Conservation (phyloP, 345 rosid genomes). For the Dimocarpus longan region DNA sequence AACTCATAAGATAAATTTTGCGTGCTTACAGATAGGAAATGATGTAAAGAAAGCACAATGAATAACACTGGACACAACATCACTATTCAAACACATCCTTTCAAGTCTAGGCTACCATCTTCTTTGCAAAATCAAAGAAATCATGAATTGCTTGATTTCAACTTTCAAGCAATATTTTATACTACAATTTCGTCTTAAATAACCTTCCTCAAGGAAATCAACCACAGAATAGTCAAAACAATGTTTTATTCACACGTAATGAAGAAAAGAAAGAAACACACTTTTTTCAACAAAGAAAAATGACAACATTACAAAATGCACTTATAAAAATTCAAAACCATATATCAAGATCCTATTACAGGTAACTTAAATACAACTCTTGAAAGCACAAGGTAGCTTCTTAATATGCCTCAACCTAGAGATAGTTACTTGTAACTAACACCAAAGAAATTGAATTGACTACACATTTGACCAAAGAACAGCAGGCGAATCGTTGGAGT, state of each 20-base stretch:
- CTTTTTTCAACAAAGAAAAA: not conserved
- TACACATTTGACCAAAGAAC: not conserved
- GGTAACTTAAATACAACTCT: not conserved
- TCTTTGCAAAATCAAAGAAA: constrained; percentile 2
- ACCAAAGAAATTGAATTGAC: not conserved
- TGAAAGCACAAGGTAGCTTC: not conserved
- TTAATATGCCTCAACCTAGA: not conserved
- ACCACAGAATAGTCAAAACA: not conserved
- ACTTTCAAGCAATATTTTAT: not conserved
- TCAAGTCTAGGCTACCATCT: not conserved
- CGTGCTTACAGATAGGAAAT: not conserved
- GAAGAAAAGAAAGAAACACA: too few relatives aligned
- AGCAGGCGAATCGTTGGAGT: not conserved
- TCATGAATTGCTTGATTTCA: not conserved
- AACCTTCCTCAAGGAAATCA: not conserved
- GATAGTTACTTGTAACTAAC: not conserved
- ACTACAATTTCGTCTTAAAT: not conserved
- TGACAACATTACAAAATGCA: not conserved
- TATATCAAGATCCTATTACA: not conserved
- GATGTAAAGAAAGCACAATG: too few relatives aligned
- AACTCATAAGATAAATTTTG: too few relatives aligned
- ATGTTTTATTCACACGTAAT: not conserved
- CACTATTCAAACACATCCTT: constrained; percentile 7
- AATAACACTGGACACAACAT: not conserved
- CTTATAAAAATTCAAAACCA: not conserved